Evolutionary conservation across 1,284 basidiomycete genomes (phyloP).

Genomic region (Cryptococcus neoformans): DNA sequence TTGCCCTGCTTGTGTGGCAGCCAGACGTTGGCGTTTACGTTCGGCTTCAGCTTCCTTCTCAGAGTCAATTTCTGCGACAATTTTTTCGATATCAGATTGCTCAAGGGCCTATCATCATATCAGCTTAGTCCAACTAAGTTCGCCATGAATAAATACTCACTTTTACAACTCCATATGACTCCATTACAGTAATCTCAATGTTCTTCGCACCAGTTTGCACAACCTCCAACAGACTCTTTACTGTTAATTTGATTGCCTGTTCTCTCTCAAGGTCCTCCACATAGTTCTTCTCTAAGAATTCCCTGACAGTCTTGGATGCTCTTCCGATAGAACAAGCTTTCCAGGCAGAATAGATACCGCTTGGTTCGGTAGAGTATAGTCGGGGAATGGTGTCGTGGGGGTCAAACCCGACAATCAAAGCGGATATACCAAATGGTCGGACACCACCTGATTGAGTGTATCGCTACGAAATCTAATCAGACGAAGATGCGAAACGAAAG

Average conservation of each 20-base stretch:
- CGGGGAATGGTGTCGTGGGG: conserved; percentile 83
- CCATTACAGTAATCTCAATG: conserved; percentile 97
- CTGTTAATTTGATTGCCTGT: conserved; percentile 89
- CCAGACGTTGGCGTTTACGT: conserved; percentile 70
- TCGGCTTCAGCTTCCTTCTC: conserved; percentile 97
- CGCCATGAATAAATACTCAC: conserved; percentile 54
- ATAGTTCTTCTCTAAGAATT: conserved; percentile 99
- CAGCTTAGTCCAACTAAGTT: conserved; percentile 2
- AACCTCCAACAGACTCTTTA: conserved; percentile 95
- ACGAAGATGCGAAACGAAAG: not conserved
- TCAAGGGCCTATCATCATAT: conserved; percentile 66
- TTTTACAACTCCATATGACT: conserved; percentile 83
- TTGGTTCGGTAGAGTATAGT: conserved; percentile 96
- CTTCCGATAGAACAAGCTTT: conserved; percentile 99
- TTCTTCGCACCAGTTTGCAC: conserved; percentile 99
- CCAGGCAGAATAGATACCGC: conserved; percentile 98
- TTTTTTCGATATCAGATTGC: conserved; percentile 79
- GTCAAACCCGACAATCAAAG: conserved; percentile 95
- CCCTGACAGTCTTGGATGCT: conserved; percentile 96
- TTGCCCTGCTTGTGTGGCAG: conserved; percentile 58
- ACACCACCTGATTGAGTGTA: conserved; percentile 99
- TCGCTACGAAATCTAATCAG: conserved; percentile 55
- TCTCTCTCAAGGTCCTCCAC: conserved; percentile 84
- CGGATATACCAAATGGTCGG: conserved; percentile 96
- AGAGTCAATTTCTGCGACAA: conserved; percentile 85